These are phyloP conservation scores for Pseudopyricularia javanii DNA, from an alignment of 2,329 filamentous ascomycete species.

Conservation along the genomic window DNA sequence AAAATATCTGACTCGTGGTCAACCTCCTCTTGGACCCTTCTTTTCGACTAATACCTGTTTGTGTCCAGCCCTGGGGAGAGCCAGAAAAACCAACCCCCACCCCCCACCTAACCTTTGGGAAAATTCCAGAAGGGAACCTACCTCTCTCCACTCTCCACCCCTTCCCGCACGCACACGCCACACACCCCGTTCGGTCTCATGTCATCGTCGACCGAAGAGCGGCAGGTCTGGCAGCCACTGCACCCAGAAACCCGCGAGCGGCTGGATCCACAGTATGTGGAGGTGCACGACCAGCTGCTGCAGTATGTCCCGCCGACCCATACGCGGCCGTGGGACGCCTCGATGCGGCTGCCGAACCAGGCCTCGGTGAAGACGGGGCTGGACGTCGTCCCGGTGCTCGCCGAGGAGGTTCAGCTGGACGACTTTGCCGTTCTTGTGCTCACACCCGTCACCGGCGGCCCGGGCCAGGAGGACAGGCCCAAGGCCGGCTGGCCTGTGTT, in stretches of 20 bases:
- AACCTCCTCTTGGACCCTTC: no score
- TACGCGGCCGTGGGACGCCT: conserved; percentile 18
- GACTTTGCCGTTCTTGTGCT: conserved; percentile 15
- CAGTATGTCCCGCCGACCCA: conserved; percentile 22
- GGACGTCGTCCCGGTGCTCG: conserved; percentile 11
- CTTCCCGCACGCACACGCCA: not conserved
- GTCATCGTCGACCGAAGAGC: not conserved
- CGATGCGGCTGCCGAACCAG: conserved; percentile 10
- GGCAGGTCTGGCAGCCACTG: conserved; percentile 16
- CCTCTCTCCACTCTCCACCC: not conserved
- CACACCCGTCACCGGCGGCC: conserved; percentile 8
- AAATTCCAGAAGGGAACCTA: no score
- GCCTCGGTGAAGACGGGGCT: conserved; percentile 11
- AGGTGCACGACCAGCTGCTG: conserved; percentile 21
- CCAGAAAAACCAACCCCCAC: no score
- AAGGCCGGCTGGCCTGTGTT: conserved; percentile 20
- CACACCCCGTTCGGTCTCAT: not conserved
- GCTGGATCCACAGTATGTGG: conserved; percentile 24
- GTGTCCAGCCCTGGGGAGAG: no score
- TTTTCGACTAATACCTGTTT: no score
- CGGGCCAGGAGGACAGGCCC: not conserved
- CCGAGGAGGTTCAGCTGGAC: conserved; percentile 14
- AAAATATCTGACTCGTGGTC: no score
- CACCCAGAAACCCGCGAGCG: conserved; percentile 16
- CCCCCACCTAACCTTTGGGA: no score